A percentile compares a stretch with the other conserved stretches of the same genome.
These are phyloP conservation scores for Tylopilus subfusipes DNA, from an alignment of 768 basidiomycete species.

Conservation along the genomic window DNA sequence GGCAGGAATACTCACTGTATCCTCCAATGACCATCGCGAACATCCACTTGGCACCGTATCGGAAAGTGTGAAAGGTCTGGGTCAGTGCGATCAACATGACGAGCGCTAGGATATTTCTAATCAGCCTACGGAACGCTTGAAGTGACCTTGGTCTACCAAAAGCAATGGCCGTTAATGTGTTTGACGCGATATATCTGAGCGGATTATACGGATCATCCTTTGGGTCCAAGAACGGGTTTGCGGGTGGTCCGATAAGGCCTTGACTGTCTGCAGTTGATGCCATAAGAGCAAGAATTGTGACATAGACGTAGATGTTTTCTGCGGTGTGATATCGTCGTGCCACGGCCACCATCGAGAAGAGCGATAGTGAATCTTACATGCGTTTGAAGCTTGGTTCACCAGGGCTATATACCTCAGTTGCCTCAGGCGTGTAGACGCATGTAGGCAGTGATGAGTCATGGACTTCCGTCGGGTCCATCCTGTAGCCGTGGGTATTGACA, in stretches of 20 bases:
- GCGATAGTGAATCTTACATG: neutral
- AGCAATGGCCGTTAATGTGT: slow-evolving; percentile 48
- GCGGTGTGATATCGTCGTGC: neutral
- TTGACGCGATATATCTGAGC: slow-evolving; percentile 53
- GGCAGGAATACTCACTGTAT: slow-evolving; percentile 40
- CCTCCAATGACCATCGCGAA: slow-evolving; percentile 58
- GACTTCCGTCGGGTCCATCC: neutral
- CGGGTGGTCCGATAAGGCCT: neutral
- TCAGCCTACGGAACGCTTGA: neutral
- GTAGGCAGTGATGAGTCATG: neutral
- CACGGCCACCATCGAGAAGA: neutral
- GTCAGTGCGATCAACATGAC: slow-evolving; percentile 39
- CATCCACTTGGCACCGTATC: slow-evolving; percentile 56
- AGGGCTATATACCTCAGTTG: neutral
- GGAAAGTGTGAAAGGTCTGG: slow-evolving; percentile 42
- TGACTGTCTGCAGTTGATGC: neutral
- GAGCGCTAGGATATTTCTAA: slow-evolving; percentile 16
- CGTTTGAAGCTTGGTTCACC: neutral
- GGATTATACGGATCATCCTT: slow-evolving; percentile 52
- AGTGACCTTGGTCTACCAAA: slow-evolving; percentile 34
- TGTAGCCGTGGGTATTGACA: too few species aligned
- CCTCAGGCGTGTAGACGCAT: neutral
- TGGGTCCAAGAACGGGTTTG: slow-evolving; percentile 36
- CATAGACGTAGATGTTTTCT: neutral
- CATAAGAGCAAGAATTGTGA: neutral